Base-by-base conservation (phyloP, 2,329 filamentous ascomycete species). In the Phyllosticta paracitricarpa region DNA sequence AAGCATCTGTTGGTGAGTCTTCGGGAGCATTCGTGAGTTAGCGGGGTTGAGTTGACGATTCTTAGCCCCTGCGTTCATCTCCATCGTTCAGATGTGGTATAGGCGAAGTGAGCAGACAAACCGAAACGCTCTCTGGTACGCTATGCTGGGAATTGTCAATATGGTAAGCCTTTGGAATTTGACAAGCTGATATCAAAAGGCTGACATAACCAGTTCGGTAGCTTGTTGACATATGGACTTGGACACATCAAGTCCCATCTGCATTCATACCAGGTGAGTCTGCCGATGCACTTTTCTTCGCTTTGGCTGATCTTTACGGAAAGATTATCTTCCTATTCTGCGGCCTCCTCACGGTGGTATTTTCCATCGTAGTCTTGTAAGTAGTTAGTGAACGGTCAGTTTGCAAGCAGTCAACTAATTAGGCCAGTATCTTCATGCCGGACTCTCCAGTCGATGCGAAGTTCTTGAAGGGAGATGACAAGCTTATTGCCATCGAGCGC, bases 41-140 rank as follows among this genome's bases (percentile, higher is more conserved):
- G 4, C 33, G 14, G 7, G 80, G 80, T 0, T 84, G 79, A 35
- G 25, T 14, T 59, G 28, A 35, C 7, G 26, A 26, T 54, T 35
- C 22, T 12, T 51, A 53, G 70, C 70, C 22, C 70, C 70, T 8
- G 70, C 69, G 8, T 73, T 76, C 57, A 72, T 73, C 19, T 68
- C 79, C 2, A 82, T 86, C 57, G 82, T 82, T 73, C 79, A 71
- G 58, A 84, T 84, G 81, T 86, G 83, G 83, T 86, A 81, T 75
- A 77, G 81, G 52, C 77, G 82, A 58, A 75, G 78, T 62, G 83
- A 84, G 65, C 82, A 84, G 69, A 82, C 82, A 0, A 65, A 79
- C 30, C 70, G 82, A 4, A 78, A 80, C 7, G 78, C 78, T 7
- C 76, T 76, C 2, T 84, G 82, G 82, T 83, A 83, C 66, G 78